A percentile compares a stretch with the other conserved stretches of the same genome.
phyloP scores from a whole-genome alignment of 805 yeast genomes.

The Kurtzmaniella cleridarum region DNA sequence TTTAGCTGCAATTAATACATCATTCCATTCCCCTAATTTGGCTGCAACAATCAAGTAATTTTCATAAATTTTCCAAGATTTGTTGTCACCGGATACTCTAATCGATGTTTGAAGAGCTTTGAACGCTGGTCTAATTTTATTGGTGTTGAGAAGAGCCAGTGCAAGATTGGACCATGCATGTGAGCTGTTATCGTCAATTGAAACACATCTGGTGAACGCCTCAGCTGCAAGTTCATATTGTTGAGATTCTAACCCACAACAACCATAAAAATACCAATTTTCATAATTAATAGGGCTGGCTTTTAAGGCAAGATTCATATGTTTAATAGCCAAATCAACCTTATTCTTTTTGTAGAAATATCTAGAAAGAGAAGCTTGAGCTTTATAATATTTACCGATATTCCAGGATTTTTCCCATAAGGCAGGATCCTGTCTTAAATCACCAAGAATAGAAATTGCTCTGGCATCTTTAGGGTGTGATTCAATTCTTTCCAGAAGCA shows the following conservation, averaged over 20 bases:
- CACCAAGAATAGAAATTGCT: slow-evolving; percentile 81
- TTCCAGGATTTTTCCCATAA: slow-evolving; percentile 88
- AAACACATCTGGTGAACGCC: slow-evolving; percentile 87
- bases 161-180: slow-evolving; percentile 92
- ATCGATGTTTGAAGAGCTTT: slow-evolving; percentile 80
- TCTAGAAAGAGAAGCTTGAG: slow-evolving; percentile 77
- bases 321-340: slow-evolving; percentile 49
- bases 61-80: slow-evolving; percentile 88
- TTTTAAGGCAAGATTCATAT: slow-evolving; percentile 68
- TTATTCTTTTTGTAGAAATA: slow-evolving; percentile 53
- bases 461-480: slow-evolving; percentile 72
- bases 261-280: slow-evolving; percentile 91
- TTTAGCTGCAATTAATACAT: slow-evolving; percentile 71
- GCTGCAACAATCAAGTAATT: slow-evolving; percentile 80
- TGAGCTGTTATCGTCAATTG: slow-evolving; percentile 74
- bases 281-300: slow-evolving; percentile 70
- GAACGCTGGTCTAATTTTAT: slow-evolving; percentile 72
- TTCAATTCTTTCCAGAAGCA: slow-evolving; percentile 50
- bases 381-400: slow-evolving; percentile 72
- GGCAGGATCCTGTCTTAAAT: slow-evolving; percentile 67
- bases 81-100: slow-evolving; percentile 56
- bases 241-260: slow-evolving; percentile 71
- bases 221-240: slow-evolving; percentile 78
- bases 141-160: slow-evolving; percentile 62
- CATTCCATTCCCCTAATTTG: slow-evolving; percentile 82